Evolutionary conservation across 2,329 filamentous ascomycete species (phyloP), one percentile per base, ranked within the genome.

Genomic region (Colletotrichum melonis): DNA sequence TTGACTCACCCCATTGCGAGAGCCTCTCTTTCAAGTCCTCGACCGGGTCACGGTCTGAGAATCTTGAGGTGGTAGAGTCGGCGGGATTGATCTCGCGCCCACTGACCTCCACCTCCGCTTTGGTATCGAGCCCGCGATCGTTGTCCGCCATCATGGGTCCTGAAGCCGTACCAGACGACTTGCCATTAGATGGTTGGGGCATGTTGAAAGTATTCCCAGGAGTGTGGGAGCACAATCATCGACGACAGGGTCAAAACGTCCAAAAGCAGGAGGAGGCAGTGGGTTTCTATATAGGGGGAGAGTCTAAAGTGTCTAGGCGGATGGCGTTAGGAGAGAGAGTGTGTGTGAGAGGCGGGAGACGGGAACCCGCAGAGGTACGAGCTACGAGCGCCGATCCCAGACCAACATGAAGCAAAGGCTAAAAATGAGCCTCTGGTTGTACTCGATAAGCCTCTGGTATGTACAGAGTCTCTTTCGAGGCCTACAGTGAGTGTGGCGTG

Each of bases 1-100:
- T 82, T 67, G 84, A 82, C 75, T 85, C 81, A 73, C 79, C 81
- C 84, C 85, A 85, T 75, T 83, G 81, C 30, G 83, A 82, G 74
- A 83, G 78, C 59, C 83, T 81, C 71, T 81, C 75, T 76, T 82
- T 83, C 67, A 81, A 75, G 76, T 80, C 79, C 58, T 82, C 79
- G 66, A 79, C 78, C 56, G 79, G 78, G 30, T 73, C 71, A 28
- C 63, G 63, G 59, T 75, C 70, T 52, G 62, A 59, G n/a, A 67
- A 72, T 63, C 75, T 75, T 46, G 75, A 72, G 19, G 58, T 75
- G 64, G 67, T 72, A 62, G 68, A 66, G 55, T 73, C 74, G 64
- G 76, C 73, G 54, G 75, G 69, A 35, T 77, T 76, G 59, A 76
- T 75, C 77, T 81, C 80, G 71, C 75, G 77, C 75, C 78, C 78